These are phyloP conservation scores for Chlamydomonas sphaeroides DNA, from an alignment of 139 green algal species.

Conservation along the genomic window DNA sequence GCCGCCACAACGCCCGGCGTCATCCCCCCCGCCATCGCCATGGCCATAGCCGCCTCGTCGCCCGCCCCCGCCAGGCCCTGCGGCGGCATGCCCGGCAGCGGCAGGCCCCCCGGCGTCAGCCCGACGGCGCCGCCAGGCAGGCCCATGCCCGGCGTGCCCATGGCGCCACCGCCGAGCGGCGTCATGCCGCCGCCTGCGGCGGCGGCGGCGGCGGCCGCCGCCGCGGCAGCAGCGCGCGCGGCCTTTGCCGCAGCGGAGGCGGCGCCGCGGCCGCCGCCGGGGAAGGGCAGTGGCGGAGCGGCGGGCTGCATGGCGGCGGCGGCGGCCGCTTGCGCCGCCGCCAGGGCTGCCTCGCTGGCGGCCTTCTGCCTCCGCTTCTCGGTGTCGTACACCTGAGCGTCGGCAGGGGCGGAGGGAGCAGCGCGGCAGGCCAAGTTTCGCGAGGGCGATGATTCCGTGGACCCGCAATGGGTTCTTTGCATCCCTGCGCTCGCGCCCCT, in stretches of 20 bases:
- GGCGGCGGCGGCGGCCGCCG: neutral
- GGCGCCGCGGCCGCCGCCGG: slow-evolving; percentile 1
- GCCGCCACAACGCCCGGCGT: no score
- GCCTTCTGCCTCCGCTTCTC: slow-evolving; percentile 53
- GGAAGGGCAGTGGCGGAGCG: no score
- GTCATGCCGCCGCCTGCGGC: neutral
- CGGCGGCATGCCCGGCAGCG: neutral
- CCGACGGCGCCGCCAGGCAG: no score
- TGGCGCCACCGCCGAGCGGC: neutral
- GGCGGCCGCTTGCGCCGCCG: slow-evolving; percentile 4
- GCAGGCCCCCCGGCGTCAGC: neutral
- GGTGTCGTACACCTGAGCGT: slow-evolving; percentile 59
- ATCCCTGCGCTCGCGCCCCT: no score
- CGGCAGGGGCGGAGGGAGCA: no score
- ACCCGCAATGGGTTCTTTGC: no score
- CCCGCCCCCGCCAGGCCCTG: slow-evolving; percentile 7
- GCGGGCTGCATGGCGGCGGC: slow-evolving; percentile 10
- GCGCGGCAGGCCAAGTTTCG: no score
- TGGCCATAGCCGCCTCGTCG: neutral
- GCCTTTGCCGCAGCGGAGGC: neutral
- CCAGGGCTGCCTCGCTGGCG: slow-evolving; percentile 15
- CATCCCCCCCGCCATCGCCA: neutral
- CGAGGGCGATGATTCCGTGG: no score
- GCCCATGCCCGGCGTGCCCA: no score
- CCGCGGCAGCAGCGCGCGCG: neutral